These are phyloP conservation scores for Fusarium sp. DNA, from an alignment of 2,329 filamentous ascomycete genomes.

Conservation along the genomic window DNA sequence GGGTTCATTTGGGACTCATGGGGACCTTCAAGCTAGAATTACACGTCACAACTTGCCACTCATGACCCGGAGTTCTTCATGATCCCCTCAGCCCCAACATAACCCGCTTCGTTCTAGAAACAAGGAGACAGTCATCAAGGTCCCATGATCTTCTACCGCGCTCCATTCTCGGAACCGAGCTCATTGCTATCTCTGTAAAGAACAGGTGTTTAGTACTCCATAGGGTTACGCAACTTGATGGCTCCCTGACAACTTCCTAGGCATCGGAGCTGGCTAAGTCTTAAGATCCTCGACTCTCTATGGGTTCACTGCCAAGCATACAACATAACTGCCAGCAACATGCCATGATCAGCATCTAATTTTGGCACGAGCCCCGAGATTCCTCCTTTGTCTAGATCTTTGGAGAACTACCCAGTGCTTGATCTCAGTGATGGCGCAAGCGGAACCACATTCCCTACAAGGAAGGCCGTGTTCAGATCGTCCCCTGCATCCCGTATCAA, in stretches of 20 bases:
- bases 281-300: neutral
- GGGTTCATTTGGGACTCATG: neutral
- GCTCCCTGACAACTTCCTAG: neutral
- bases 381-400: neutral
- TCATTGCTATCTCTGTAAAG: slow-evolving; percentile 8
- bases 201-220: slow-evolving; percentile 34
- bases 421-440: neutral
- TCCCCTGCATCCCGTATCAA: neutral
- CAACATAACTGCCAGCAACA: neutral
- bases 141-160: slow-evolving; percentile 37
- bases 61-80: slow-evolving; percentile 4
- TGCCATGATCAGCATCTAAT: neutral
- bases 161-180: slow-evolving; percentile 18
- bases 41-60: slow-evolving; percentile 27
- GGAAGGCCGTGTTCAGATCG: neutral
- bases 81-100: slow-evolving; percentile 4
- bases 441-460: neutral
- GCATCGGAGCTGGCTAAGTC: neutral
- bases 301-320: neutral
- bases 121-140: slow-evolving; percentile 6
- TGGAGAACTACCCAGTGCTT: neutral
- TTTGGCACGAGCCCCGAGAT: neutral
- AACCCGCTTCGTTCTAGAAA: slow-evolving; percentile 37
- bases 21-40: neutral
- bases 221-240: slow-evolving; percentile 9